Base-by-base conservation (phyloP, 163 green algal species). In the Scenedesmus sp. region DNA sequence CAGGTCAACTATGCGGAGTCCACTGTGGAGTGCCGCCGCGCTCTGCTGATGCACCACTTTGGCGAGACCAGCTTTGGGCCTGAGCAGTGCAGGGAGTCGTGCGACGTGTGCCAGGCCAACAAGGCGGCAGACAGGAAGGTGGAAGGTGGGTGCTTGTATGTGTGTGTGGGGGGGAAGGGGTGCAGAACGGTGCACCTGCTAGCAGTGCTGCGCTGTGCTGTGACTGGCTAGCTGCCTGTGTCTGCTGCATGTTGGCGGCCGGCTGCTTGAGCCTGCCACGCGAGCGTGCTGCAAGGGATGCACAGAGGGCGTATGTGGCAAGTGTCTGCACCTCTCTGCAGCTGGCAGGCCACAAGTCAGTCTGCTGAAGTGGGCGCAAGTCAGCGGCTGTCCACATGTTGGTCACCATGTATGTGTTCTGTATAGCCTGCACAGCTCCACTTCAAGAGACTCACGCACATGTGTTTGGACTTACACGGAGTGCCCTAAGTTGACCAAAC, bases 21-120 rank as follows among this genome's bases (percentile, higher is more conserved):
- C 86, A 89, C 95, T 76, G 91, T 96, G 51, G 95, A 97, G 91
- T 99, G 97, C 91, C 93, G 97, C 15, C 93, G 97, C n/a, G 93
- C 96, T 76, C 92, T 98, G 88, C 91, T 99, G 91, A 95, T 99
- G 94, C 83, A 94, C n/a, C 95, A 99, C 90, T 99, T 99, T 95
- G 97, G 95, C 1, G 97, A 99, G 93, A 68, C 51, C n/a, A 84
- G 20, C 20, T 97, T 96, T 84, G 79, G 90, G 16, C 83, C 90
- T 3, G 89, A 85, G 13, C 68, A 93, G 40, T 99, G 97, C 94
- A 51, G 82, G 3, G 82, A 86, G 70, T 97, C 94, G 6, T 99
- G 97, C 91, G 97, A 99, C 94, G 94, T 96, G 40, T 98, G 96
- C 93, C 30, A 68, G 16, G 40, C 40, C 49, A 90, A 83, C 22